phyloP scores from a whole-genome alignment of 2,329 filamentous ascomycete genomes.

The Colletotrichum theobromicola region DNA sequence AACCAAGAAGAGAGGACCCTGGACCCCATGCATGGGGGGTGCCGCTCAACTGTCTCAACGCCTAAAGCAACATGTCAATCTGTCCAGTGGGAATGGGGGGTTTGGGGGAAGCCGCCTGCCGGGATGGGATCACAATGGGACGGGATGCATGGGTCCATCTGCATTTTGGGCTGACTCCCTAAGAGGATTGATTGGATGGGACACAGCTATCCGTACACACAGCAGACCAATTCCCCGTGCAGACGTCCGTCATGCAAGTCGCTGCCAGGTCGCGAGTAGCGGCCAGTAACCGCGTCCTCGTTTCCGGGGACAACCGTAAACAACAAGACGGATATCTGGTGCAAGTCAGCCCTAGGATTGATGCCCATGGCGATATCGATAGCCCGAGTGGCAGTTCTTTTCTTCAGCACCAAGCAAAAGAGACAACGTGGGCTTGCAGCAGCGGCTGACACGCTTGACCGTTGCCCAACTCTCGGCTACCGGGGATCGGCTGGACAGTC shows the following conservation, averaged over 20 bases:
- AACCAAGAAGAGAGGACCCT: conserved; percentile 9
- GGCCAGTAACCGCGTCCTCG: not conserved
- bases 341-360: not conserved
- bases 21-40: not conserved
- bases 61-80: conserved; percentile 8
- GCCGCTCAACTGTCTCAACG: conserved; percentile 11
- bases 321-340: not conserved
- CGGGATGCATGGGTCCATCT: conserved; percentile 1
- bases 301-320: not conserved
- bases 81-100: conserved; percentile 2
- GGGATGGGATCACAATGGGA: conserved; percentile 4
- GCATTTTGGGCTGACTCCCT: not conserved
- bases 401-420: not conserved
- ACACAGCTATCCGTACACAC: not conserved
- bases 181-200: not conserved
- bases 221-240: conserved; percentile 6
- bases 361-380: not conserved
- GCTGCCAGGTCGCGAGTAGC: not conserved
- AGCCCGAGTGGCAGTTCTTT: not conserved
- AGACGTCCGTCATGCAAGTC: conserved; percentile 11
- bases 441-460: not conserved
- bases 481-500: not conserved
- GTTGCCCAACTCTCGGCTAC: not conserved
- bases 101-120: conserved; percentile 6
- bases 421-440: not conserved